Percentiles rank a stretch among this genome's conserved stretches.
phyloP scores from a whole-genome alignment of 2,329 filamentous ascomycete genomes.

The Myrmaecium sp. region DNA sequence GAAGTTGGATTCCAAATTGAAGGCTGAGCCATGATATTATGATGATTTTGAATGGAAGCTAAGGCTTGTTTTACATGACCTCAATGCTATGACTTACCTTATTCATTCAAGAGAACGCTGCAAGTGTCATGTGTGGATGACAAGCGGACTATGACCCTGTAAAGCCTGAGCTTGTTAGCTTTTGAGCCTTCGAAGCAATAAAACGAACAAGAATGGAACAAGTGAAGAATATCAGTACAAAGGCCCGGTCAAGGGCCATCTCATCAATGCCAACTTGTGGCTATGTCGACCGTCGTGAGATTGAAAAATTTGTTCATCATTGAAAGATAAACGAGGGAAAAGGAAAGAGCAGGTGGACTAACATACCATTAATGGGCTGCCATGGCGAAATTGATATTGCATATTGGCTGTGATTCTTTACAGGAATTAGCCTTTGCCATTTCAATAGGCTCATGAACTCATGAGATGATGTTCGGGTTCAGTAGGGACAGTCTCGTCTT shows the following conservation, averaged over 20 bases:
- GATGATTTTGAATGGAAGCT: too few species aligned
- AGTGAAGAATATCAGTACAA: slow-evolving; percentile 1
- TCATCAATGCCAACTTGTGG: slow-evolving; percentile 56
- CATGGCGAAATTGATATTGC: slow-evolving; percentile 4
- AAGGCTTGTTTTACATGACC: too few species aligned
- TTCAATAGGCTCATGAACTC: slow-evolving; percentile 1
- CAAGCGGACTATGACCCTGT: too few species aligned
- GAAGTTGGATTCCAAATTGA: too few species aligned
- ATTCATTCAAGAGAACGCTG: too few species aligned
- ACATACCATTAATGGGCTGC: slow-evolving; percentile 3
- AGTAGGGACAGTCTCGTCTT: slow-evolving; percentile 29
- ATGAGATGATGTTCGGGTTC: slow-evolving; percentile 8
- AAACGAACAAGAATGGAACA: background rate
- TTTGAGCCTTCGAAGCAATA: too few species aligned
- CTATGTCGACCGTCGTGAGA: slow-evolving; percentile 85
- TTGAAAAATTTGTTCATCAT: slow-evolving; percentile 50
- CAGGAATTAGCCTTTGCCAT: background rate
- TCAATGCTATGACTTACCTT: too few species aligned
- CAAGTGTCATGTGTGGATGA: too few species aligned
- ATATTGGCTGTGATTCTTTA: slow-evolving; percentile 1
- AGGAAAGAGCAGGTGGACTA: slow-evolving; percentile 1
- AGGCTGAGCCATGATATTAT: too few species aligned
- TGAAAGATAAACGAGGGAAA: slow-evolving; percentile 14
- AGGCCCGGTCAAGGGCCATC: slow-evolving; percentile 59
- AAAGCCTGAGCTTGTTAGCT: too few species aligned